Conservation (phyloP, 2,329 filamentous ascomycete species). For the Keithomyces neogunnii region DNA sequence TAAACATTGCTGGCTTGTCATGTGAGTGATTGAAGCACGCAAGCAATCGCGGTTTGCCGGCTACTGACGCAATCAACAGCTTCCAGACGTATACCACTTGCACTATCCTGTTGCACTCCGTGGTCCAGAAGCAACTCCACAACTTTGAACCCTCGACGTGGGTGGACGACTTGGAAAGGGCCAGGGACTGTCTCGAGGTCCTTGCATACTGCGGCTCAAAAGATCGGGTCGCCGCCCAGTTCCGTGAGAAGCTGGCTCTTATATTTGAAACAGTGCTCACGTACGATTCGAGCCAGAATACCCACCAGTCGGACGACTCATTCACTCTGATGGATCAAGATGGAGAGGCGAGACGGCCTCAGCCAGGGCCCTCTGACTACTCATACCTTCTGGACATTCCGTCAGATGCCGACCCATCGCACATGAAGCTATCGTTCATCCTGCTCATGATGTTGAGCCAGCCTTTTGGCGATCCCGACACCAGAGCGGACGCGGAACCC, state of each 20-base stretch:
- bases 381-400: neutral
- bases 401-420: neutral
- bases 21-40: neutral
- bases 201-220: conserved; percentile 3
- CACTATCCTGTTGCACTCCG: conserved; percentile 5
- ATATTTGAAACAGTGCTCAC: neutral
- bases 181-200: conserved; percentile 1
- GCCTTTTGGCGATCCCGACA: neutral
- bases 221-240: conserved; percentile 1
- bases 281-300: neutral
- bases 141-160: neutral
- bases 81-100: conserved; percentile 5
- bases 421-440: neutral
- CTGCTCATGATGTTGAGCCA: neutral
- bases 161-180: neutral
- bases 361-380: too few species aligned
- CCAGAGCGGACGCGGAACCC: neutral
- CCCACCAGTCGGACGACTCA: neutral
- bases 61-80: neutral
- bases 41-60: neutral
- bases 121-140: conserved; percentile 6
- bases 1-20: conserved; percentile 7
- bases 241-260: neutral
- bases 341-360: neutral
- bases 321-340: neutral